phyloP scores from a whole-genome alignment of 2,329 filamentous ascomycete genomes.

The Bertia moriformis region DNA sequence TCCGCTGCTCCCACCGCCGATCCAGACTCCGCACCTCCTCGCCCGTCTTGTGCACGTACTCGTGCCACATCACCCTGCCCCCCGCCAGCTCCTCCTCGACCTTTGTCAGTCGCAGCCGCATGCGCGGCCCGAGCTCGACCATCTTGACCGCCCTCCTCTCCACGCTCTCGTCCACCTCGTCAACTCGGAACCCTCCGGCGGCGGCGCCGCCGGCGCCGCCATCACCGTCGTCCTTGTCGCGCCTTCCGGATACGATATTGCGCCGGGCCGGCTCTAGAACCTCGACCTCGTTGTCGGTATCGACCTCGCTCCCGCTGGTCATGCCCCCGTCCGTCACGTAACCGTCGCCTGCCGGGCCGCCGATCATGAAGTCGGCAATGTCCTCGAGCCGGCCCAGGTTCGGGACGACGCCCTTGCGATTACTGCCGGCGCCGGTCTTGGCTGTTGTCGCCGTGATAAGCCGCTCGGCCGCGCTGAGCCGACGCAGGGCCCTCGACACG shows the following conservation, averaged over 20 bases:
- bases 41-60: conserved; percentile 74
- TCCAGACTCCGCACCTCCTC: conserved; percentile 68
- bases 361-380: conserved; percentile 86
- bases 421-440: too few species aligned
- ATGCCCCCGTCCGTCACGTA: conserved; percentile 77
- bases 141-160: conserved; percentile 83
- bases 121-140: conserved; percentile 77
- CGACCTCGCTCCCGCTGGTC: conserved; percentile 79
- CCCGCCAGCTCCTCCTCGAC: conserved; percentile 86
- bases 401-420: conserved; percentile 60
- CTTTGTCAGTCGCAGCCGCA: conserved; percentile 81
- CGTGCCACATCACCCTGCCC: conserved; percentile 94
- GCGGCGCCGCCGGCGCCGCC: conserved; percentile 20
- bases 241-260: too few species aligned
- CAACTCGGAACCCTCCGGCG: conserved; percentile 21
- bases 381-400: conserved; percentile 85
- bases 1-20: conserved; percentile 64
- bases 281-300: conserved; percentile 92
- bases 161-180: conserved; percentile 34
- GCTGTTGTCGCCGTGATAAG: conserved; percentile 44
- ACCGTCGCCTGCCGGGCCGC: conserved; percentile 60
- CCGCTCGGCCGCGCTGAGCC: conserved; percentile 75
- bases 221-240: conserved; percentile 32
- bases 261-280: conserved; percentile 48
- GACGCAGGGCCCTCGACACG: conserved; percentile 68